Base-by-base conservation (phyloP, 805 yeast genomes). In the Teunomyces lycoperdinae region DNA sequence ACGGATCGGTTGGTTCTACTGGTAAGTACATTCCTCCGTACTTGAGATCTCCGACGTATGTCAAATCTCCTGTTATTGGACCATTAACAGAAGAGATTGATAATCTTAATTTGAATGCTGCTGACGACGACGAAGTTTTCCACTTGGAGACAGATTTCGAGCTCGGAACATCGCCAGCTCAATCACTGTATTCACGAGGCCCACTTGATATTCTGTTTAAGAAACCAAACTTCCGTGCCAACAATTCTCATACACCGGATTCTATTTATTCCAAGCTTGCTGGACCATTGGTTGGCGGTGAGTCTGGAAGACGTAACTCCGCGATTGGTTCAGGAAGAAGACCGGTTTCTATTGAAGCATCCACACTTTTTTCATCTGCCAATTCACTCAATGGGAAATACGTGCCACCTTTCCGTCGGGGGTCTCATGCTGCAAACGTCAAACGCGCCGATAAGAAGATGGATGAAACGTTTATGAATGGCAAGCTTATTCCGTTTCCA, bases 381-480 rank as follows among this genome's bases (percentile, higher is more conserved):
- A 42, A 50, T 24, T 47, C 53, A 24, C 32, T 58, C 28, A 66
- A 73, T 33, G 87, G 87, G 3, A 84, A 81, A 59, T 85, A 85
- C 56, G 70, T 85, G 34, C 91, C 91, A 16, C 90, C 90, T n/a
- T 83, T 79, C 57, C 68, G 84, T 53, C 74, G 90, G 60, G 77
- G 80, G 0, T 77, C 83, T 4, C 69, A 64, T 32, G 36, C 52
- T 11, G 38, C 47, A 13, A 24, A n/a, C 6, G 31, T 40, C 29
- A 44, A 43, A 9, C 33, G 41, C 31, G 28, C 31, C 38, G 51
- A 46, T 8, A 49, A 44, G 33, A 44, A 40, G 16, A 36, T 14
- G 14, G 42, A 38, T 7, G 44, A 46, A 1, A 47, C 42, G n/a
- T 10, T 40, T 24, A 30, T 33, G 28, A 39, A 35, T 8, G 34